These are phyloP conservation scores for Kandelia obovata DNA, from an alignment of 345 rosid species.

Conservation along the genomic window DNA sequence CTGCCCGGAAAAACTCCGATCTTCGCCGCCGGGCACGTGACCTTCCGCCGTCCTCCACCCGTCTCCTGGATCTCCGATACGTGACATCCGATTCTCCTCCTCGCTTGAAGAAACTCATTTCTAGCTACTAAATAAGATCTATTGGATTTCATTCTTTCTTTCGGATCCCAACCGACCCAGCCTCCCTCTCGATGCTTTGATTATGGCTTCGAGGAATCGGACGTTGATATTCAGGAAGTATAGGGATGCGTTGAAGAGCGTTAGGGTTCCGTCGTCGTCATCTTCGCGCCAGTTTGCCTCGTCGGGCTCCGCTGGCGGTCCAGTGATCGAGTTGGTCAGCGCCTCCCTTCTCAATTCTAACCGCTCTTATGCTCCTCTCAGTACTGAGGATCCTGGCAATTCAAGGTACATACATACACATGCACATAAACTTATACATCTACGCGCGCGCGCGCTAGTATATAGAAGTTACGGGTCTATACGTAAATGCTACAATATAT, in stretches of 20 bases:
- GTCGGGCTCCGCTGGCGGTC: slow-evolving; percentile 49
- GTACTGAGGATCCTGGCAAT: slow-evolving; percentile 85
- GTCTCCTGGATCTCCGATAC: slow-evolving; percentile 5
- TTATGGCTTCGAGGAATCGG: slow-evolving; percentile 87
- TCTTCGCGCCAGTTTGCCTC: slow-evolving; percentile 15
- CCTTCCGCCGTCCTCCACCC: background rate
- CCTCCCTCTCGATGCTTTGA: background rate
- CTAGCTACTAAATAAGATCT: no score
- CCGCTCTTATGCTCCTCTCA: slow-evolving; percentile 72
- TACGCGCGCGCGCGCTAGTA: background rate
- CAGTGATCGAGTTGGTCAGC: slow-evolving; percentile 88
- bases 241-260: slow-evolving; percentile 86
- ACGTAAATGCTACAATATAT: background rate
- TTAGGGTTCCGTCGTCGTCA: slow-evolving; percentile 56
- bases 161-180: background rate
- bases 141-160: background rate
- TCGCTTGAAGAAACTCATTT: no score
- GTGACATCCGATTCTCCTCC: no score
- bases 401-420: slow-evolving; percentile 44
- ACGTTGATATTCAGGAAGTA: slow-evolving; percentile 66
- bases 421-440: background rate
- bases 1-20: background rate
- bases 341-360: slow-evolving; percentile 65
- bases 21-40: background rate
- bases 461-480: background rate